phyloP scores from a whole-genome alignment of 805 yeast species.

The Ogataea saltuana region DNA sequence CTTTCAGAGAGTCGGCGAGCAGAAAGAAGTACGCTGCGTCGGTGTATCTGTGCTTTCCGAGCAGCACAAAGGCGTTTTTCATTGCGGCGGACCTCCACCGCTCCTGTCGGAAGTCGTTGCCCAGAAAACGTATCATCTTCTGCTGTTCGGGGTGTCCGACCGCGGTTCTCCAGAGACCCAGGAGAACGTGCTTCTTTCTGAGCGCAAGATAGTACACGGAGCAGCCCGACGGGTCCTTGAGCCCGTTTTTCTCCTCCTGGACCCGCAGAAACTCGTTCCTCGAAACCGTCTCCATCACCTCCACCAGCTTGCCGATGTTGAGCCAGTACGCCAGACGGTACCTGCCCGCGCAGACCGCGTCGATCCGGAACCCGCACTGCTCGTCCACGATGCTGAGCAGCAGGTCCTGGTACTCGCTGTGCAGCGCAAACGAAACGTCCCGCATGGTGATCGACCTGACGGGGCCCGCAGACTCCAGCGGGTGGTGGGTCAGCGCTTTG shows the following conservation, averaged over 20 bases:
- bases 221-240: conserved; percentile 69
- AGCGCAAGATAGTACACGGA: conserved; percentile 78
- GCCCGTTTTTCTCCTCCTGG: conserved; percentile 42
- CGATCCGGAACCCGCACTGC: conserved; percentile 44
- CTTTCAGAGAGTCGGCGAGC: conserved; percentile 71
- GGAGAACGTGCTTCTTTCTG: conserved; percentile 69
- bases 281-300: conserved; percentile 68
- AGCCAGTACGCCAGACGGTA: conserved; percentile 77
- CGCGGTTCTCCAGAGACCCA: conserved; percentile 82
- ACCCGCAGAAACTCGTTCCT: conserved; percentile 57
- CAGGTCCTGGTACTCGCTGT: conserved; percentile 74
- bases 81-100: conserved; percentile 89
- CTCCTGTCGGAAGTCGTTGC: conserved; percentile 69
- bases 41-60: conserved; percentile 82
- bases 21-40: conserved; percentile 91
- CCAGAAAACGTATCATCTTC: conserved; percentile 76
- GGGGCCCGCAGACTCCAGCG: too few relatives aligned
- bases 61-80: conserved; percentile 87
- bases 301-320: conserved; percentile 44
- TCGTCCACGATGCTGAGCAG: conserved; percentile 51
- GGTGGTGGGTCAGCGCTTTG: too few relatives aligned
- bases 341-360: conserved; percentile 61
- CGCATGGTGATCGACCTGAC: conserved; percentile 59
- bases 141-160: conserved; percentile 76
- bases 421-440: conserved; percentile 86